phyloP scores from a whole-genome alignment of 2,329 filamentous ascomycete species.

The Dactylellina sp. region DNA sequence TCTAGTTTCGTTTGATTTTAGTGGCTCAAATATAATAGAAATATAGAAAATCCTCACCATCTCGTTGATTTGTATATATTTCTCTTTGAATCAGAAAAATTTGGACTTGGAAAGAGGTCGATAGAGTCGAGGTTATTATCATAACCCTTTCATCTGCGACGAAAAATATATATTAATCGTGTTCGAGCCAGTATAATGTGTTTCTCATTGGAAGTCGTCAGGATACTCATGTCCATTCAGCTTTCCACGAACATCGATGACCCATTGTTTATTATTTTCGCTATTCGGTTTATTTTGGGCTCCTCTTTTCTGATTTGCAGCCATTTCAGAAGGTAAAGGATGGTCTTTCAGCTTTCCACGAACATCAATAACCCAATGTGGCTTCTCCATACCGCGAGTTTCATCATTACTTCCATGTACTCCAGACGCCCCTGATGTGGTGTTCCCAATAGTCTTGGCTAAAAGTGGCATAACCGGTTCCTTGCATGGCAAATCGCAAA shows the following conservation, averaged over 20 bases:
- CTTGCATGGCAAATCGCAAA: conserved; percentile 1
- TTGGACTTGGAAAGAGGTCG: too few species aligned
- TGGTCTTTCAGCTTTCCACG: conserved; percentile 14
- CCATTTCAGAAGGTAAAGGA: not conserved
- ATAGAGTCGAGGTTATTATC: too few species aligned
- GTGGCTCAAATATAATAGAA: too few species aligned
- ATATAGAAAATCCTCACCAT: too few species aligned
- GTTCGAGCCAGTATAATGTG: too few species aligned
- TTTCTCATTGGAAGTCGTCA: not conserved
- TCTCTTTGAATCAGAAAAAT: too few species aligned
- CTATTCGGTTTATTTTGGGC: not conserved
- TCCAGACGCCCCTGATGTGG: not conserved
- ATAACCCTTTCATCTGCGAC: too few species aligned
- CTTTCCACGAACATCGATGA: conserved; percentile 11
- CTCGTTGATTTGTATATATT: too few species aligned
- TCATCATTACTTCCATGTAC: not conserved
- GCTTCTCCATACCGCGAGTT: not conserved
- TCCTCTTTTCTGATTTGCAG: not conserved
- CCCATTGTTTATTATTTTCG: not conserved
- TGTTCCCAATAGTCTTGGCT: not conserved
- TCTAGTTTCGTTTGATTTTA: too few species aligned
- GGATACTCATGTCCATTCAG: conserved; percentile 1
- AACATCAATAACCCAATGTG: conserved; percentile 20
- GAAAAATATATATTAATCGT: too few species aligned
- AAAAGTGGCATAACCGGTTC: not conserved